Conservation (phyloP, 352 stramenopile genomes). For the Plasmopara halstedii region DNA sequence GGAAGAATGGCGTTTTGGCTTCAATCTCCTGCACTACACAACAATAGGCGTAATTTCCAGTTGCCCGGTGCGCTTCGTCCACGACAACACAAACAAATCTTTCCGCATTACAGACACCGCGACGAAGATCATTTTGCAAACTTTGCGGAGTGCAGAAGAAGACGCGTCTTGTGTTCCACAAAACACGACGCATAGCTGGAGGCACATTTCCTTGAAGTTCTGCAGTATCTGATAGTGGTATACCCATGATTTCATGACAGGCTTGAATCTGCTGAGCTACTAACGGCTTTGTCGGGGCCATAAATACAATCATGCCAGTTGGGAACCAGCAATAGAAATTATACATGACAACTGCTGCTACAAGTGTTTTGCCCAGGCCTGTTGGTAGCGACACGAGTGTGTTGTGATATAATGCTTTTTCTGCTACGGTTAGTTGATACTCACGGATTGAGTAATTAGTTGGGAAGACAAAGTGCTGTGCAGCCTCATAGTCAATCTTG, state of each 20-base stretch:
- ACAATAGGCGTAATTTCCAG: slow-evolving; percentile 95
- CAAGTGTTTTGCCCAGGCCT: slow-evolving; percentile 98
- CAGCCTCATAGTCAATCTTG: slow-evolving; percentile 51
- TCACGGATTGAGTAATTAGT: slow-evolving; percentile 88
- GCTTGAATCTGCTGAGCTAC: slow-evolving; percentile 97
- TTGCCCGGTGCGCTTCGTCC: slow-evolving; percentile 97
- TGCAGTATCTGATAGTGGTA: slow-evolving; percentile 82
- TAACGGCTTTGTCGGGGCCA: slow-evolving; percentile 96
- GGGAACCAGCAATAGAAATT: slow-evolving; percentile 99
- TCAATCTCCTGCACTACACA: slow-evolving; percentile 81
- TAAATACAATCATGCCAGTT: slow-evolving; percentile 92
- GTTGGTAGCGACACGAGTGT: slow-evolving; percentile 98
- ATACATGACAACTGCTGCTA: slow-evolving; percentile 99
- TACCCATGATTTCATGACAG: slow-evolving; percentile 93
- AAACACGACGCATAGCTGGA: slow-evolving; percentile 47
- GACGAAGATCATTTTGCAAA: slow-evolving; percentile 93
- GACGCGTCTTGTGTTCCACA: slow-evolving; percentile 92
- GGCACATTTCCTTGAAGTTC: slow-evolving; percentile 82
- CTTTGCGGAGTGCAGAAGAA: slow-evolving; percentile 99
- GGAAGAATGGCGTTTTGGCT: slow-evolving; percentile 70
- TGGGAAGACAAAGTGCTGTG: slow-evolving; percentile 79
- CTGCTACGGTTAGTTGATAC: slow-evolving; percentile 94
- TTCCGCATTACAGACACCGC: slow-evolving; percentile 61
- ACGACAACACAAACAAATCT: slow-evolving; percentile 95
- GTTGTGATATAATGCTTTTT: slow-evolving; percentile 93